Percentiles rank a stretch among this genome's conserved stretches.
Evolutionary conservation across 2,329 filamentous ascomycete genomes (phyloP).

Genomic region (Neobulgaria alba): DNA sequence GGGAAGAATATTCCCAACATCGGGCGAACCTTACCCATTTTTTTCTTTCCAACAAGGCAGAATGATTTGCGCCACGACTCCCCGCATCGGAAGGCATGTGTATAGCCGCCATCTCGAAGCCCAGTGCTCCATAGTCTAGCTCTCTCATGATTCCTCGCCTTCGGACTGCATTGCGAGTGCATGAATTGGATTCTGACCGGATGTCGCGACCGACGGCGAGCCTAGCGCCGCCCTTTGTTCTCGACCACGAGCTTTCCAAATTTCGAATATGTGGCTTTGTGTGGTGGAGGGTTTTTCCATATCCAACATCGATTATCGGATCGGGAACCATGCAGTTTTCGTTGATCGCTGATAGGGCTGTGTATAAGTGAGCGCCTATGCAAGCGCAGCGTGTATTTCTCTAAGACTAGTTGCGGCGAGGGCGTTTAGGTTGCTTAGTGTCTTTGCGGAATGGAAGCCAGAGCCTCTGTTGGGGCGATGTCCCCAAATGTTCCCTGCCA

Average conservation of each 20-base stretch:
- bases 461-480: no score
- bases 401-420: conserved; percentile 18
- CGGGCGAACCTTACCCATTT: conserved; percentile 1
- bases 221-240: background rate
- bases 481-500: no score
- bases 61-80: background rate
- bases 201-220: no score
- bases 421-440: conserved; percentile 9
- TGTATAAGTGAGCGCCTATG: conserved; percentile 15
- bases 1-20: conserved; percentile 8
- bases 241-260: background rate
- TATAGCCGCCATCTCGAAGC: background rate
- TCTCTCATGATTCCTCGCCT: background rate
- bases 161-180: no score
- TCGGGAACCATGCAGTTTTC: background rate
- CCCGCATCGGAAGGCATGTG: background rate
- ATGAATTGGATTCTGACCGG: no score
- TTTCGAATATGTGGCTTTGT: background rate
- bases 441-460: no score
- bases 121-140: background rate
- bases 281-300: background rate
- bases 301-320: background rate
- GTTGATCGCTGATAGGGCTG: background rate
- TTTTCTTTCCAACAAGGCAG: background rate
- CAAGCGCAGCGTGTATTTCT: conserved; percentile 17